These are phyloP conservation scores for Ulota crispa DNA, from an alignment of 225 moss, liverwort and hornwort genomes.

Conservation along the genomic window DNA sequence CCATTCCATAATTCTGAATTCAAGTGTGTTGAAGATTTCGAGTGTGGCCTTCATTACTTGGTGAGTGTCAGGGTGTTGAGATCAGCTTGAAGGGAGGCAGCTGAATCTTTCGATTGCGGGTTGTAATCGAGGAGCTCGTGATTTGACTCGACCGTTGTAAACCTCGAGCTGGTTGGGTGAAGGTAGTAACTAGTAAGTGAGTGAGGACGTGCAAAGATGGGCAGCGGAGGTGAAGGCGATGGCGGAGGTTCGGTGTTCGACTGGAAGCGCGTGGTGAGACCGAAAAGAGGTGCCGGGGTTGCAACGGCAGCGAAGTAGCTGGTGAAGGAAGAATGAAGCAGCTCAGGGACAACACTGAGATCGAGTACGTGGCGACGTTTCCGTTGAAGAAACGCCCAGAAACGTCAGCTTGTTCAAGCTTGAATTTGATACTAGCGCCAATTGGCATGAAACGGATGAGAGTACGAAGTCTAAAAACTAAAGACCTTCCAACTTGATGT, in stretches of 20 bases:
- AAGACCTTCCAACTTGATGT: too few species aligned
- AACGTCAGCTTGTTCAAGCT: background rate
- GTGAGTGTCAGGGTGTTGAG: background rate
- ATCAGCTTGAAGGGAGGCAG: background rate
- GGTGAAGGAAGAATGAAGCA: background rate
- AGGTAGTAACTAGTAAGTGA: too few species aligned
- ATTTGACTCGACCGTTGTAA: too few species aligned
- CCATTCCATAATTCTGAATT: background rate
- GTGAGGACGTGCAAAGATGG: background rate
- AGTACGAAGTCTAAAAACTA: too few species aligned
- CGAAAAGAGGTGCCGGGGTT: background rate
- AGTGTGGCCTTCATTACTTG: background rate
- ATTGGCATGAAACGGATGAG: too few species aligned
- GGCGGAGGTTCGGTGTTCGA: background rate
- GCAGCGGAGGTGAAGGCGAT: conserved; percentile 2
- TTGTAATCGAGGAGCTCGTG: background rate
- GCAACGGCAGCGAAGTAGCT: background rate
- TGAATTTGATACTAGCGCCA: too few species aligned
- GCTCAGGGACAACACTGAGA: background rate
- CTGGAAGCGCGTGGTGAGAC: background rate
- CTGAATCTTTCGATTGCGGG: background rate
- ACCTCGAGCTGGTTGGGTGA: too few species aligned
- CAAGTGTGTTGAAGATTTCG: background rate
- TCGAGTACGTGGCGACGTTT: background rate
- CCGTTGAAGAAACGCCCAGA: background rate